Percentiles rank a stretch among this genome's conserved stretches.
Evolutionary conservation across 768 basidiomycete genomes (phyloP).

Genomic region (Lactarius sp.): DNA sequence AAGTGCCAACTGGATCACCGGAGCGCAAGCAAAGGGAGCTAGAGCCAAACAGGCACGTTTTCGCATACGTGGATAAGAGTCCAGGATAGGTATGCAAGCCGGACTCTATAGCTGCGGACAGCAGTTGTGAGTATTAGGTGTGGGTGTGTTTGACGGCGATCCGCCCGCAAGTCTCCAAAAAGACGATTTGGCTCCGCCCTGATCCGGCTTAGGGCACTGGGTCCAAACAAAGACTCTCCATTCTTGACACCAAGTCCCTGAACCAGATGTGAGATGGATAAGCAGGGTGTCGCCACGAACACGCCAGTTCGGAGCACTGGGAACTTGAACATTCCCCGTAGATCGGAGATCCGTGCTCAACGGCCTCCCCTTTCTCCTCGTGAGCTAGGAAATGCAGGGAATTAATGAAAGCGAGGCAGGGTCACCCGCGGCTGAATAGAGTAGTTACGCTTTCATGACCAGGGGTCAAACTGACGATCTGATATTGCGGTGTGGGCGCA

Average conservation of each 20-base stretch:
- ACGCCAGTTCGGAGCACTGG: neutral
- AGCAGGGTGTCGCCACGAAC: neutral
- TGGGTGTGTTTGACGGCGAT: neutral
- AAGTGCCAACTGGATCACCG: neutral
- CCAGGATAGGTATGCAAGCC: neutral
- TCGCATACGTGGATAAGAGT: conserved; percentile 9
- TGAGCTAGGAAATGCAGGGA: neutral
- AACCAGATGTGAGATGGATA: conserved; percentile 1
- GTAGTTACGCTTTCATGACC: neutral
- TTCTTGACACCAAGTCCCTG: neutral
- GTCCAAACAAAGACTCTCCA: neutral
- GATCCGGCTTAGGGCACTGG: neutral
- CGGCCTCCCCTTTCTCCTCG: conserved; percentile 1
- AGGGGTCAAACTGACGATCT: conserved; percentile 6
- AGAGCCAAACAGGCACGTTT: neutral
- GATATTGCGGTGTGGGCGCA: conserved; percentile 14
- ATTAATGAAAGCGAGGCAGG: conserved; percentile 2
- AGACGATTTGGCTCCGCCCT: neutral
- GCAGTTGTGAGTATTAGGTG: neutral
- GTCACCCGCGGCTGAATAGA: neutral
- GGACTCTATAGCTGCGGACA: conserved; percentile 4
- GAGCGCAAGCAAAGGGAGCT: neutral
- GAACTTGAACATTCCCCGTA: neutral
- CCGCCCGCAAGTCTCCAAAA: neutral
- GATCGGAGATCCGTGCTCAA: conserved; percentile 19